phyloP scores from a whole-genome alignment of 345 rosid species.

The Lepidium didymum region DNA sequence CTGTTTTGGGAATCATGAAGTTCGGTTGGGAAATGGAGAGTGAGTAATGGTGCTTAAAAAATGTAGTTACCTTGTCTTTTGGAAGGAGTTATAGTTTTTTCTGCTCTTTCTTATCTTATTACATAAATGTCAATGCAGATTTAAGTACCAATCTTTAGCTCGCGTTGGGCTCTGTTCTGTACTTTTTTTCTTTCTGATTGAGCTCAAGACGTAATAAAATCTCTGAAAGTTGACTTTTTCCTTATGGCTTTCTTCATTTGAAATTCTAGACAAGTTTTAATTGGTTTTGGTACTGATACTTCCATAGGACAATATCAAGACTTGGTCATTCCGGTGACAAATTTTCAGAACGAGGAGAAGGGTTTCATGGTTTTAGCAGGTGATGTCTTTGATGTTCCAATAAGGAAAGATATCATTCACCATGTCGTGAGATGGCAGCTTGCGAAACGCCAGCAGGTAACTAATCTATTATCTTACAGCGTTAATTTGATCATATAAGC shows the following conservation, averaged over 20 bases:
- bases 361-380: slow-evolving; percentile 87
- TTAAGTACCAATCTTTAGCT: neutral
- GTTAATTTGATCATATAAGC: neutral
- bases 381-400: slow-evolving; percentile 91
- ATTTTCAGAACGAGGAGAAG: slow-evolving; percentile 63
- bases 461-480: neutral
- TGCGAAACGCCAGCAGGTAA: slow-evolving; percentile 86
- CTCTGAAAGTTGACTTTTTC: neutral
- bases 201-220: neutral
- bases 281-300: neutral
- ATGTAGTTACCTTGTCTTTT: neutral
- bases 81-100: neutral
- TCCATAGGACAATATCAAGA: slow-evolving; percentile 62
- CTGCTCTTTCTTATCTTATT: neutral
- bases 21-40: neutral
- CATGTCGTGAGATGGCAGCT: slow-evolving; percentile 88
- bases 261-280: neutral
- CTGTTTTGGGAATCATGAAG: too few species aligned
- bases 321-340: slow-evolving; percentile 73
- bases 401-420: slow-evolving; percentile 86
- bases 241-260: neutral
- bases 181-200: neutral
- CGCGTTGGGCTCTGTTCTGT: neutral
- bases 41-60: neutral
- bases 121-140: neutral